phyloP scores from a whole-genome alignment of 2,329 filamentous ascomycete genomes.

The Simplicillium aogashimaense region DNA sequence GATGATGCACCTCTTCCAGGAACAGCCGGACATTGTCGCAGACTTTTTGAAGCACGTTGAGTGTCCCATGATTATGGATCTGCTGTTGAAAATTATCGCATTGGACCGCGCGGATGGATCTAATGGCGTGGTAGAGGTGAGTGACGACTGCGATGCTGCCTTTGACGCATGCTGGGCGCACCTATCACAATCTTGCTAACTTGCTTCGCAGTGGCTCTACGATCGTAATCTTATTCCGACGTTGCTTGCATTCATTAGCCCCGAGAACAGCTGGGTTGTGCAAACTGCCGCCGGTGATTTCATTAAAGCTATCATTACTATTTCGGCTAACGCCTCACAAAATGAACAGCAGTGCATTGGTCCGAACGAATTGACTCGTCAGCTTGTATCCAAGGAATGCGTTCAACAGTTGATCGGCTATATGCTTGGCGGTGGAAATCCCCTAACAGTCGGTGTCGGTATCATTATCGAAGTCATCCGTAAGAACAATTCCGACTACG shows the following conservation, averaged over 20 bases:
- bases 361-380: slow-evolving; percentile 89
- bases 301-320: slow-evolving; percentile 96
- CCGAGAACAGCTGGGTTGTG: slow-evolving; percentile 77
- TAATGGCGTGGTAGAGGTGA: slow-evolving; percentile 85
- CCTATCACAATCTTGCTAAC: neutral
- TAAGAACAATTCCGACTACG: slow-evolving; percentile 99
- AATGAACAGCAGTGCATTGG: slow-evolving; percentile 99
- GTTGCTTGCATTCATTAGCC: slow-evolving; percentile 76
- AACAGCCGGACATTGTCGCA: slow-evolving; percentile 68
- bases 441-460: slow-evolving; percentile 89
- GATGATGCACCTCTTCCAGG: slow-evolving; percentile 86
- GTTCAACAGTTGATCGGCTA: slow-evolving; percentile 76
- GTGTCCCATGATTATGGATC: slow-evolving; percentile 96
- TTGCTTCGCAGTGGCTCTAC: slow-evolving; percentile 67
- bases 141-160: slow-evolving; percentile 16
- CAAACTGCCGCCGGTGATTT: slow-evolving; percentile 97
- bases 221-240: slow-evolving; percentile 79
- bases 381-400: slow-evolving; percentile 80
- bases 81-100: slow-evolving; percentile 92
- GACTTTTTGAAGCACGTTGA: slow-evolving; percentile 90
- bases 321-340: slow-evolving; percentile 94
- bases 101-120: slow-evolving; percentile 87
- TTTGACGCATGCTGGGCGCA: slow-evolving; percentile 9
- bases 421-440: slow-evolving; percentile 90
- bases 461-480: slow-evolving; percentile 98